These are phyloP conservation scores for Fistulinella prunicolor DNA, from an alignment of 768 basidiomycete species.

Conservation along the genomic window DNA sequence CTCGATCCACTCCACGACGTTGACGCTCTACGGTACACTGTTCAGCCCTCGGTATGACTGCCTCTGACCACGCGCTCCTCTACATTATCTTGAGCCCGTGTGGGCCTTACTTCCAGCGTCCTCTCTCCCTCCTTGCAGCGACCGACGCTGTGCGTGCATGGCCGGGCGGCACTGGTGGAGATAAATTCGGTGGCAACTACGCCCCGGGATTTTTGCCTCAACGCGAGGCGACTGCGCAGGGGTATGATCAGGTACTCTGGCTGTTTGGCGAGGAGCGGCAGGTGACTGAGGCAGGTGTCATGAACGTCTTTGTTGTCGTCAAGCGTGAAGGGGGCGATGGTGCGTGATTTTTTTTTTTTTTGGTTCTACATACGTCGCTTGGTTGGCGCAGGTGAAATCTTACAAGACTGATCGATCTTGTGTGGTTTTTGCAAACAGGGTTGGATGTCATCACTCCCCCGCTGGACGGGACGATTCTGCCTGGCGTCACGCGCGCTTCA, in stretches of 20 bases:
- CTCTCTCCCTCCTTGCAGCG: conserved; percentile 57
- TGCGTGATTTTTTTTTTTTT: too few relatives aligned
- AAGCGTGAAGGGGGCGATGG: conserved; percentile 53
- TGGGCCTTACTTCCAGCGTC: conserved; percentile 53
- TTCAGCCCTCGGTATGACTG: conserved; percentile 63
- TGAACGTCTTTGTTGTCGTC: conserved; percentile 78
- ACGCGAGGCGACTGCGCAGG: conserved; percentile 57
- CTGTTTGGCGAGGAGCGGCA: conserved; percentile 57
- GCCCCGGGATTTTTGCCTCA: conserved; percentile 62
- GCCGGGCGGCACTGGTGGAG: conserved; percentile 71
- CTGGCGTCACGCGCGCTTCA: conserved; percentile 88
- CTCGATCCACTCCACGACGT: too few relatives aligned
- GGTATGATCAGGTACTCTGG: conserved; percentile 82
- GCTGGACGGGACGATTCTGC: conserved; percentile 88
- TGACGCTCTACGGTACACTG: too few relatives aligned
- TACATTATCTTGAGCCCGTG: conserved; percentile 76
- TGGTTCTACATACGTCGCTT: too few relatives aligned
- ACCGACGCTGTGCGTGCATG: conserved; percentile 76
- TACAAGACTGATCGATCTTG: too few relatives aligned
- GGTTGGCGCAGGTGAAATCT: too few relatives aligned
- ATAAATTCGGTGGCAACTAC: conserved; percentile 68
- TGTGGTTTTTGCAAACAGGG: conserved; percentile 13
- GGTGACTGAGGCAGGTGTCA: conserved; percentile 64
- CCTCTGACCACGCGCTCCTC: conserved; percentile 77
- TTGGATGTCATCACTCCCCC: conserved; percentile 86